phyloP scores from a whole-genome alignment of 371 early-diverging fungal genomes.

The Mucor sp. region DNA sequence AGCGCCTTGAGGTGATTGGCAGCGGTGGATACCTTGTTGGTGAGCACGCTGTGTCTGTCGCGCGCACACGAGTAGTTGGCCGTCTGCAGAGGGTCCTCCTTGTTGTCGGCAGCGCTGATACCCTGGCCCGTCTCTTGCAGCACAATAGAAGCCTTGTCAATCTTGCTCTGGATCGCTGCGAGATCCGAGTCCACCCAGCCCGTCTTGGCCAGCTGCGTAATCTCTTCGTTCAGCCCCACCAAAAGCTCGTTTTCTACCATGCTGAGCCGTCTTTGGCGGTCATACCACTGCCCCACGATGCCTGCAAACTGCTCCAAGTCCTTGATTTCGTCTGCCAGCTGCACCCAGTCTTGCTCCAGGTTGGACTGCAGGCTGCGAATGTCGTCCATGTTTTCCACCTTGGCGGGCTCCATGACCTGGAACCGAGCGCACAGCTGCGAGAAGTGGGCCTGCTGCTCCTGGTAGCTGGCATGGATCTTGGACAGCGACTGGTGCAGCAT shows the following conservation, averaged over 20 bases:
- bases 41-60: slow-evolving; percentile 30
- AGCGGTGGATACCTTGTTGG: slow-evolving; percentile 21
- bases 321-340: slow-evolving; percentile 27
- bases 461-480: slow-evolving; percentile 16
- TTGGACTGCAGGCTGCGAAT: slow-evolving; percentile 14
- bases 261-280: slow-evolving; percentile 37
- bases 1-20: slow-evolving; percentile 24
- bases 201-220: slow-evolving; percentile 24
- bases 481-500: slow-evolving; percentile 20
- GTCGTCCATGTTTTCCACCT: slow-evolving; percentile 25
- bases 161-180: slow-evolving; percentile 15
- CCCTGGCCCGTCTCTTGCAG: slow-evolving; percentile 26
- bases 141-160: slow-evolving; percentile 24
- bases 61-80: slow-evolving; percentile 51
- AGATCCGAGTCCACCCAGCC: slow-evolving; percentile 28
- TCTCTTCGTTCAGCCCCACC: slow-evolving; percentile 30
- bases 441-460: slow-evolving; percentile 22
- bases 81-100: slow-evolving; percentile 44
- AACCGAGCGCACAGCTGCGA: slow-evolving; percentile 26
- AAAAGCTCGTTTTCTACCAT: slow-evolving; percentile 26
- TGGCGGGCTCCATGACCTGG: slow-evolving; percentile 19
- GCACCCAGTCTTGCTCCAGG: slow-evolving; percentile 35
- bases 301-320: slow-evolving; percentile 29
- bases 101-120: slow-evolving; percentile 22
- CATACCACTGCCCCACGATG: slow-evolving; percentile 39